phyloP scores from a whole-genome alignment of 345 rosid genomes.

The Reutealis trisperma region DNA sequence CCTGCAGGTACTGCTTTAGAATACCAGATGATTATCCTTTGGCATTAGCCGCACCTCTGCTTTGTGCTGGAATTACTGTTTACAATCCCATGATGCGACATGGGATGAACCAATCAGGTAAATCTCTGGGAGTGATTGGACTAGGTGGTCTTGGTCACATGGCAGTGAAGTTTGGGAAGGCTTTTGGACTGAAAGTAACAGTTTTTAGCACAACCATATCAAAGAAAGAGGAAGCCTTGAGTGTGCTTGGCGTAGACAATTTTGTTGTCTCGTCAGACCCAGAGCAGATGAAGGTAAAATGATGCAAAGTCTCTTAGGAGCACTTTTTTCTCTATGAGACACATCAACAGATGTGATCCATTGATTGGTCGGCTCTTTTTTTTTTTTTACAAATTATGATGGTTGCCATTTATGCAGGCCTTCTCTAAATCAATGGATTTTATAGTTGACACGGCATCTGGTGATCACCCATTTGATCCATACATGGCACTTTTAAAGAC shows the following conservation, averaged over 20 bases:
- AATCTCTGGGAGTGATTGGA: conserved; percentile 78
- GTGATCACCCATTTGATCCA: conserved; percentile 83
- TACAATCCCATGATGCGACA: conserved; percentile 82
- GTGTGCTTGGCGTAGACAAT: conserved; percentile 58
- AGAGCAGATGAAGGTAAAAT: conserved; percentile 75
- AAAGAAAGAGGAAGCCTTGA: conserved; percentile 82
- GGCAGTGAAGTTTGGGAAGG: conserved; percentile 97
- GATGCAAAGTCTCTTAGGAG: background rate
- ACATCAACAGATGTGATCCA: background rate
- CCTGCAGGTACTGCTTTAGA: conserved; percentile 72
- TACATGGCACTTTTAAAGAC: conserved; percentile 76
- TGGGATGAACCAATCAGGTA: conserved; percentile 82
- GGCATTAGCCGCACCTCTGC: conserved; percentile 80
- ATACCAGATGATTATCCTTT: conserved; percentile 67
- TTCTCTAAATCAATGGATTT: conserved; percentile 69
- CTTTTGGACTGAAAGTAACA: conserved; percentile 77
- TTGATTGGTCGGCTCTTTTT: background rate
- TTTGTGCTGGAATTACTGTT: conserved; percentile 90
- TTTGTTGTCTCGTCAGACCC: conserved; percentile 72
- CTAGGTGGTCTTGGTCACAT: conserved; percentile 95
- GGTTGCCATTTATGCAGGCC: conserved; percentile 38
- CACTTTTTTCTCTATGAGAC: background rate
- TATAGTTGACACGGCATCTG: conserved; percentile 81
- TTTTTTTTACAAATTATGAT: background rate
- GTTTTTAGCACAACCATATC: conserved; percentile 79